These are phyloP conservation scores for Colletotrichum sp. DNA, from an alignment of 2,329 filamentous ascomycete species.

Conservation along the genomic window DNA sequence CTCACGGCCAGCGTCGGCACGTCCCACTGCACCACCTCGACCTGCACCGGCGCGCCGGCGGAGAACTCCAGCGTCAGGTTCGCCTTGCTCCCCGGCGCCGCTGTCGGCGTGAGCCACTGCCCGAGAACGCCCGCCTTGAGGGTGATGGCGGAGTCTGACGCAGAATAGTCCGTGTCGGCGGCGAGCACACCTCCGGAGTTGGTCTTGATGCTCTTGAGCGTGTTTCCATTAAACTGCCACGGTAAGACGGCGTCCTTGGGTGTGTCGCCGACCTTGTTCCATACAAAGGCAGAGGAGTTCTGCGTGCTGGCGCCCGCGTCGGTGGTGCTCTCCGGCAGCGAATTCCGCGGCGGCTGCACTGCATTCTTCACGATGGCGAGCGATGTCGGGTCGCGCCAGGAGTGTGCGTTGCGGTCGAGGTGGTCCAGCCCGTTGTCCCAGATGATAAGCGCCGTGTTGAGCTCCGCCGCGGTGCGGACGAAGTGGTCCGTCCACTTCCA, in stretches of 20 bases:
- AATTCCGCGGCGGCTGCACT: conserved; percentile 46
- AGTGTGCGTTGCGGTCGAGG: conserved; percentile 51
- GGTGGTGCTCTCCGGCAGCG: conserved; percentile 55
- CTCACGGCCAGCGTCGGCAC: conserved; percentile 40
- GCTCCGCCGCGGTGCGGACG: conserved; percentile 50
- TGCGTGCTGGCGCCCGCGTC: conserved; percentile 51
- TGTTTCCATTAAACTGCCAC: conserved; percentile 61
- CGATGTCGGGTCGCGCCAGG: conserved; percentile 56
- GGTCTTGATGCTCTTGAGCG: conserved; percentile 42
- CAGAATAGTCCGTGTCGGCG: conserved; percentile 49
- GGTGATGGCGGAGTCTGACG: conserved; percentile 48
- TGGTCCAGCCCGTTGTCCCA: conserved; percentile 67
- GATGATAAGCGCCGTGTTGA: conserved; percentile 55
- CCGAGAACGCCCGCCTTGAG: conserved; percentile 52
- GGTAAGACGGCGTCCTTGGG: conserved; percentile 48
- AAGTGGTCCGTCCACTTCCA: conserved; percentile 65
- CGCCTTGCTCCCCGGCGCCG: conserved; percentile 49
- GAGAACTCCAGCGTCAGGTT: conserved; percentile 60
- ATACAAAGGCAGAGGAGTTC: conserved; percentile 58
- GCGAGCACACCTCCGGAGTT: conserved; percentile 32
- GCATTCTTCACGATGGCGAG: conserved; percentile 53
- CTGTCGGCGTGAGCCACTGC: conserved; percentile 44
- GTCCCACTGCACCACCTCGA: conserved; percentile 60
- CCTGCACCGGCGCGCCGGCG: conserved; percentile 47
- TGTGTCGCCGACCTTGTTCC: conserved; percentile 52